Base-by-base conservation (phyloP, 495 filamentous ascomycete genomes). In the Aspergillus haitiensis region DNA sequence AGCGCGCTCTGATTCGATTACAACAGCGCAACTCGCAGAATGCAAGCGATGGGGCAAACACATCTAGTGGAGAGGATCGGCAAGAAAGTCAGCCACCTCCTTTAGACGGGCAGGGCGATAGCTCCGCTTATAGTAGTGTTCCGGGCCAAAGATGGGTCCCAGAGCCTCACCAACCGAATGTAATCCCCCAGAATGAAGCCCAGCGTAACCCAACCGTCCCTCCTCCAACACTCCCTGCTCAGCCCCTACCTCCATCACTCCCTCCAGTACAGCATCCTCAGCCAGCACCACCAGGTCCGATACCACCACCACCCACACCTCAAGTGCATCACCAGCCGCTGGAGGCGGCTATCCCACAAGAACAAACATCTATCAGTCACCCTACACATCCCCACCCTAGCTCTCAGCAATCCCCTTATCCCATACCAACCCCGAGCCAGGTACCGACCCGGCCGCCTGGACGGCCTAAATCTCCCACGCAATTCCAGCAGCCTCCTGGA, bases 1-100 rank as follows among this genome's bases (percentile, higher is more conserved):
- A 79, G 58, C 71, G 75, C 32, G 75, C 76, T 42, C 70, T 79
- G 35, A 77, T 73, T 12, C 71, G 70, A 54, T 44, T 79, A 18
- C 75, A 79, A 47, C 72, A 75, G 27, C 67, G 67, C 47, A 67
- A 68, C 21, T 51, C 61, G 8, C 62, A 64, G 16, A 63, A 60
- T 44, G 62, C 71, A 48, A 64, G 60, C 46, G 72, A 74, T 27
- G 61, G 55, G 21, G 60, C 59, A 18, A 58, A 62, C 37, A 60
- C 59, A 31, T 67, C 65, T 21, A 67, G 65, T 35, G 63, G 64
- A 32, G 61, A 69, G 32, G 67, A 70, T 13, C 61, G 40, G 13
- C 62, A 54, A 39, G 66, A 60, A 9, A 59, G 52, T 49, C 66
- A 61, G 32, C 57, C 56, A 15, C 48, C 58, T 31, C 63, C 65